Conservation (phyloP, 345 rosid genomes). For the Melaleuca alternifolia region DNA sequence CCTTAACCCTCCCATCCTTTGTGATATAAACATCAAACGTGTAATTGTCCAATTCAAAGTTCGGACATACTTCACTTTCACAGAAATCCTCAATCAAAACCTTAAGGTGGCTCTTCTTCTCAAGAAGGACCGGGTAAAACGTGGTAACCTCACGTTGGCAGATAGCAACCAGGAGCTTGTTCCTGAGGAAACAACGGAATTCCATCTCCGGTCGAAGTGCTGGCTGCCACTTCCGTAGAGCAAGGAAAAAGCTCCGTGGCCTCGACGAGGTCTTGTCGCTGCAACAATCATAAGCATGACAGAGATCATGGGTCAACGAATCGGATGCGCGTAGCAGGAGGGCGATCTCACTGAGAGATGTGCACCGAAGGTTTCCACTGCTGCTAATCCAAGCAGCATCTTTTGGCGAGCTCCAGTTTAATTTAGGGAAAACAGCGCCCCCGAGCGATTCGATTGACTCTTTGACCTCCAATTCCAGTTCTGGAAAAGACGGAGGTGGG, state of each 20-base stretch:
- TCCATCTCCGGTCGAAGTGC: constrained; percentile 59
- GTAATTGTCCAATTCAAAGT: constrained; percentile 49
- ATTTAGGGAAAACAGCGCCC: constrained; percentile 57
- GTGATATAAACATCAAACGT: constrained; percentile 65
- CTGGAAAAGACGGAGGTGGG: constrained; percentile 52
- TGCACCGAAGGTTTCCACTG: constrained; percentile 51
- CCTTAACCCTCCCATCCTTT: constrained; percentile 32
- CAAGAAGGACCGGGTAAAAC: constrained; percentile 50
- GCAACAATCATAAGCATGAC: constrained; percentile 73
- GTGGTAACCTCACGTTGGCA: constrained; percentile 67
- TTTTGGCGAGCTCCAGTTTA: constrained; percentile 91
- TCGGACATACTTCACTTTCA: constrained; percentile 19
- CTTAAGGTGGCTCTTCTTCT: constrained; percentile 23
- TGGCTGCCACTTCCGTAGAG: constrained; percentile 71
- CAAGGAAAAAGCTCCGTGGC: constrained; percentile 61
- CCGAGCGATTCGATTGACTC: constrained; percentile 61
- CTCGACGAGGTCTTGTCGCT: constrained; percentile 35
- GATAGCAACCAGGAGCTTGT: constrained; percentile 43
- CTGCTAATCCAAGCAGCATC: constrained; percentile 85
- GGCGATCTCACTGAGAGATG: constrained; percentile 31
- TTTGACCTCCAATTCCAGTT: constrained; percentile 48
- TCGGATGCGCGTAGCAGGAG: constrained; percentile 73
- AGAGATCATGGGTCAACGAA: constrained; percentile 58
- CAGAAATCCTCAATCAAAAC: constrained; percentile 37
- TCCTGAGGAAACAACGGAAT: constrained; percentile 59